Base-by-base conservation (phyloP, 257 asterid species). In the Thymus quinquecostatus region DNA sequence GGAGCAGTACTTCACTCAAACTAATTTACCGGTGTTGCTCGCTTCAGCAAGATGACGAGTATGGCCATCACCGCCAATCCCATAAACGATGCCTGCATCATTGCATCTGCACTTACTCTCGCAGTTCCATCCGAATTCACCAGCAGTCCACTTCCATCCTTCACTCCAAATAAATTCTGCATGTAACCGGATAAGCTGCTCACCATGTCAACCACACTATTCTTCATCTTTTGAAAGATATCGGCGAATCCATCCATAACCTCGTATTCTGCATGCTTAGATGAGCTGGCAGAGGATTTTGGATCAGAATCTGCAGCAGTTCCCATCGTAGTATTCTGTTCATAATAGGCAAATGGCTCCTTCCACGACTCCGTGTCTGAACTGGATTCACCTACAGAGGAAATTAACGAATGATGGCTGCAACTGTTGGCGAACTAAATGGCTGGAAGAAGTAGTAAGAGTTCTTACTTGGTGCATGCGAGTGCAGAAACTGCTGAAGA, bases 41-140 rank as follows among this genome's bases (percentile, higher is more conserved):
- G 80, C 77, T 84, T 84, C 38, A 84, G 64, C 77, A 81, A 10
- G 47, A 84, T 77, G 56, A 84, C 86, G 10, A 81, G 70, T 45
- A 84, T 82, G 43, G 82, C 89, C 84, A 84, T 85, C 28, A 86
- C 80, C 1, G 96, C 96, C 80, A 91, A 76, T 9, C 95, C 98
- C 69, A 91, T 68, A 34, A 89, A 66, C 3, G 92, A 84, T 1
- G 87, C 85, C 41, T 78, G 88, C 72, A 87, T 66, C 1, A 81
- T 58, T 27, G 62, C 64, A 1, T 86, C 92, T 1, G 64, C 74
- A 13, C 82, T 74, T 2, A 73, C 4, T 32, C 72, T 61, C 11
- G 80, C 76, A 38, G 78, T 69, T 66, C 85, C 95, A 45, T 79
- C 86, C 0, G 78, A 56, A 41, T 78, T 54, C 13, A 33, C 38